These are phyloP conservation scores for Ustilago xerochloae DNA, from an alignment of 1,284 basidiomycete species.

Conservation along the genomic window DNA sequence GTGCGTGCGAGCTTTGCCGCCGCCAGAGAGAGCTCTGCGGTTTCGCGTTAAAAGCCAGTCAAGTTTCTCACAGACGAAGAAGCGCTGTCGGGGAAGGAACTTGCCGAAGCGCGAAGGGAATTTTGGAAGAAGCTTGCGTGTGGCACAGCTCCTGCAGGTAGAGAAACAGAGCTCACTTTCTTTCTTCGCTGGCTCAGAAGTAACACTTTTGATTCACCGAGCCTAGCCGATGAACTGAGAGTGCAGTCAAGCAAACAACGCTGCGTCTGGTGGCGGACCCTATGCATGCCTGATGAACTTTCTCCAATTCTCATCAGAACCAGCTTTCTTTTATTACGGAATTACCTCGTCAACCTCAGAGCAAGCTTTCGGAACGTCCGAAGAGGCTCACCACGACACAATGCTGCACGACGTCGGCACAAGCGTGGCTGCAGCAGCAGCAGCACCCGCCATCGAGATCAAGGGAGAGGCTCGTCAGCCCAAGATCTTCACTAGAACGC, in stretches of 20 bases:
- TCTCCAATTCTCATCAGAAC: neutral
- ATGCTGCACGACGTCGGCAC: constrained; percentile 10
- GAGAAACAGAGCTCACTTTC: neutral
- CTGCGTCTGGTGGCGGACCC: neutral
- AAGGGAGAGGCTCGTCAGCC: constrained; percentile 10
- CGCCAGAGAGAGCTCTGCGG: neutral
- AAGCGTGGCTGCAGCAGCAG: constrained; percentile 2
- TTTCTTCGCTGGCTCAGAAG: constrained; percentile 1
- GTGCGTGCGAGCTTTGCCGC: no score
- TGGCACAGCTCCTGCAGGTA: neutral
- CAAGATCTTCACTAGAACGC: constrained; percentile 50
- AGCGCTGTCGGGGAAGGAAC: neutral
- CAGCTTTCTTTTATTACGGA: no score
- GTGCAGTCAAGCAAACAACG: neutral
- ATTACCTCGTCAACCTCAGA: neutral
- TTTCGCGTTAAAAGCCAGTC: neutral
- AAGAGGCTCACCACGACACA: neutral
- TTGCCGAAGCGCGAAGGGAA: neutral
- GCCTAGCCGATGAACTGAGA: neutral
- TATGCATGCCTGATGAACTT: no score
- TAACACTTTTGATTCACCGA: constrained; percentile 3
- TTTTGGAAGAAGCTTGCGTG: neutral
- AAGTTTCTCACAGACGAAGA: neutral
- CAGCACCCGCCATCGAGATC: neutral
- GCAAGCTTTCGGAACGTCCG: neutral